Evolutionary conservation across 768 basidiomycete genomes (phyloP).

Genomic region (Macrocybe gigantea): DNA sequence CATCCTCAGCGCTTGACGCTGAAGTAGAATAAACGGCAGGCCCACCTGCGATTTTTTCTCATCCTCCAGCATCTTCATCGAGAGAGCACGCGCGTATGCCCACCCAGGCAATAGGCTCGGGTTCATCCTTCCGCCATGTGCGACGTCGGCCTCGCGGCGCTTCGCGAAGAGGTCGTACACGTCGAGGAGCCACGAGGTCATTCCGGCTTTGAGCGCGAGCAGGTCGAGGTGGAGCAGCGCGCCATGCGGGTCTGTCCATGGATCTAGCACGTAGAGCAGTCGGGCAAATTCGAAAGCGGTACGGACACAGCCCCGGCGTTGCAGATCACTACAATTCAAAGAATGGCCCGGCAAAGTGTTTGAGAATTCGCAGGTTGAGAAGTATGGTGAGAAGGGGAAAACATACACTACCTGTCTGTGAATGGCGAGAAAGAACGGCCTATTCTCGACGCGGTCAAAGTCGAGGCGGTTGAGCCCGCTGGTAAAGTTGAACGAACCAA

Average conservation of each 20-base stretch:
- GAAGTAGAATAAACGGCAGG: neutral
- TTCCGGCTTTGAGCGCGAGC: constrained; percentile 74
- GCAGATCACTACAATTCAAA: constrained; percentile 56
- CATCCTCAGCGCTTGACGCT: neutral
- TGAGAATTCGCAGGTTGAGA: neutral
- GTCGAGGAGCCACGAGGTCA: constrained; percentile 77
- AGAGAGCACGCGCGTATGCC: constrained; percentile 67
- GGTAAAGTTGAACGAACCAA: constrained; percentile 83
- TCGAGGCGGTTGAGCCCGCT: constrained; percentile 79
- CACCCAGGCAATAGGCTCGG: constrained; percentile 72
- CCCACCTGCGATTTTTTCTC: constrained; percentile 33
- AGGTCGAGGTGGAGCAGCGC: constrained; percentile 79
- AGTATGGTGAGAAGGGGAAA: neutral
- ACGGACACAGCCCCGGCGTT: constrained; percentile 82
- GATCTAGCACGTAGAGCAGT: constrained; percentile 81
- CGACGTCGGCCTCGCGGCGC: constrained; percentile 8
- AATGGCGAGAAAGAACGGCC: constrained; percentile 86
- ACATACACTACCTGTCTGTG: constrained; percentile 78
- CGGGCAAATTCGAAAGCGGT: constrained; percentile 90
- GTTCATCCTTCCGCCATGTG: constrained; percentile 29
- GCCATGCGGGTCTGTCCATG: constrained; percentile 86
- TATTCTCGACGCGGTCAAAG: constrained; percentile 86
- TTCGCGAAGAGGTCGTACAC: constrained; percentile 46
- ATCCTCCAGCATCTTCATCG: constrained; percentile 49
- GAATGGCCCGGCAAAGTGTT: neutral